Percentiles rank a stretch among this genome's conserved stretches.
Conservation (phyloP, 352 stramenopile species). For the Globisporangium canariense region DNA sequence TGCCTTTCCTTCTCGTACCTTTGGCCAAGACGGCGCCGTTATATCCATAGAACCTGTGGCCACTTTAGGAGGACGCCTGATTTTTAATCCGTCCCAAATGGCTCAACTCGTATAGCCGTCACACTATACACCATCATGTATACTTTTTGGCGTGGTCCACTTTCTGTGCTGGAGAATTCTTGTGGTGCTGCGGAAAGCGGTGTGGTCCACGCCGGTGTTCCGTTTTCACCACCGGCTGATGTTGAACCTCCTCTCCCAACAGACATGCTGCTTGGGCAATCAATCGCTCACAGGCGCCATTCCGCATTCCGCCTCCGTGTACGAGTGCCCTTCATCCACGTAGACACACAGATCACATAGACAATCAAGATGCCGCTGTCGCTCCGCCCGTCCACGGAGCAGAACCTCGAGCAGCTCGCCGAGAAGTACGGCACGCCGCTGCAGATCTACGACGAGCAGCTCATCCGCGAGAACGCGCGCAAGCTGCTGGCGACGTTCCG, state of each 20-base stretch:
- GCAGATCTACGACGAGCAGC: conserved; percentile 86
- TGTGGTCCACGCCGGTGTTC: conserved; percentile 8
- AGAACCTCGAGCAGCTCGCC: conserved; percentile 64
- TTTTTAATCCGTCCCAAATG: background rate
- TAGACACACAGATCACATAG: background rate
- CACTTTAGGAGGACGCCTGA: background rate
- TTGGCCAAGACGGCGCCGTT: too few relatives aligned
- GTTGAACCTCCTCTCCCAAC: conserved; percentile 8
- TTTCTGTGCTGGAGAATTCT: conserved; percentile 5
- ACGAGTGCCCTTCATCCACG: background rate
- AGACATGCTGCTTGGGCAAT: conserved; percentile 3
- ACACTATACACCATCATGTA: background rate
- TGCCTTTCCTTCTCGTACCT: background rate
- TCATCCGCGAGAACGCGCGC: conserved; percentile 79
- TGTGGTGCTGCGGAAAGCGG: background rate
- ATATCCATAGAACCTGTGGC: too few relatives aligned
- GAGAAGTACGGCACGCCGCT: conserved; percentile 80
- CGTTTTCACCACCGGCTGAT: conserved; percentile 4
- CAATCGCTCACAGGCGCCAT: background rate
- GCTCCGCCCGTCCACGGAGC: conserved; percentile 33
- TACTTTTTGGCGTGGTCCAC: background rate
- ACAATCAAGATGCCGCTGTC: conserved; percentile 43
- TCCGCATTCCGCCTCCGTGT: conserved; percentile 3
- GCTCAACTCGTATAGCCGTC: background rate
- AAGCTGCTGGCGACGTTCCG: conserved; percentile 69